Base-by-base conservation (phyloP, 306 rosid genomes). In the Castanopsis chinensis region DNA sequence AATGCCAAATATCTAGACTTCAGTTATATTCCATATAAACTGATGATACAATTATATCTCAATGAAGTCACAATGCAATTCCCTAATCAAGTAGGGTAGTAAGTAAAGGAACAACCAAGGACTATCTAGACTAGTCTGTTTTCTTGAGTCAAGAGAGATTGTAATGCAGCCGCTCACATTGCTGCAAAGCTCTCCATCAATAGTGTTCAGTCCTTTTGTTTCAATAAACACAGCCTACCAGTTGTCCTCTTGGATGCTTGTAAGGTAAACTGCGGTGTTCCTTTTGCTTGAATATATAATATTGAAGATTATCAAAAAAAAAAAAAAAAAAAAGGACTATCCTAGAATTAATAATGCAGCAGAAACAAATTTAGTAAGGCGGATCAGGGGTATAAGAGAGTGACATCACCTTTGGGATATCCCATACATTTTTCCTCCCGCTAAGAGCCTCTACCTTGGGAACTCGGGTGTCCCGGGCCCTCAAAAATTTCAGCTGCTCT, bases 321-420 rank as follows among this genome's bases (percentile, higher is more conserved):
- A 33, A 32, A 4, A 4, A 32, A 32, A 32, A 32, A 32, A 32
- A 25, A n/a, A n/a, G n/a, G n/a, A n/a, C 54, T 21, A 21, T 75
- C 14, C 28, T 78, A 79, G 53, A 60, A 20, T 23, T 25, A 12
- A 13, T 19, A 41, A 71, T 1, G 10, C 53, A 19, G 69, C 33
- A 55, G 25, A 32, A 3, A 8, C 14, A 49, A 49, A 17, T 20
- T 23, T 27, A 54, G 3, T 4, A 63, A 45, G 56, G 56, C 4
- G 12, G 11, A 4, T 9, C 43, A 69, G 57, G 12, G 53, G 17
- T 49, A 49, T 12, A 21, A 61, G 69, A 85, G 28, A 76, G 25
- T 74, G 72, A 78, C 67, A 77, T 83, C 67, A 91, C 99, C 95
- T 92, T 74, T 73, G 99, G 97, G 75, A 95, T 90, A 78, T 95